Conservation (phyloP, 2,329 filamentous ascomycete species). For the Colletotrichum limetticola region DNA sequence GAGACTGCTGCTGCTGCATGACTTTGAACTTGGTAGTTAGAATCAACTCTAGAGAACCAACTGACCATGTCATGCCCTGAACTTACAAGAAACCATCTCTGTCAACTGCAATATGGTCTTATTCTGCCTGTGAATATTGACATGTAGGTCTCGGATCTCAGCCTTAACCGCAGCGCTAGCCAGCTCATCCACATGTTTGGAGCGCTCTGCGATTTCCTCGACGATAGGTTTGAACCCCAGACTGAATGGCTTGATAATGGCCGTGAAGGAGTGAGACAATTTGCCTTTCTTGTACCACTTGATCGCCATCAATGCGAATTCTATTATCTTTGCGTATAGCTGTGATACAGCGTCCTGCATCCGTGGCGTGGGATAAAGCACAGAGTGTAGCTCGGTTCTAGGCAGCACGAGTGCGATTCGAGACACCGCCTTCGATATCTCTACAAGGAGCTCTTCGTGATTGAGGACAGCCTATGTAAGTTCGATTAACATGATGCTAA, state of each 20-base stretch:
- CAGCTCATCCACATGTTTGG: neutral
- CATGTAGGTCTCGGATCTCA: neutral
- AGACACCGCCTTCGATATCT: constrained; percentile 2
- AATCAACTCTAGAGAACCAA: too few species aligned
- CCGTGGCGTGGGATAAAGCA: neutral
- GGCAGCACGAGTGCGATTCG: neutral
- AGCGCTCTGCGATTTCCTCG: neutral
- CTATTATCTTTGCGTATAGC: neutral
- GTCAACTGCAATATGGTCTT: neutral
- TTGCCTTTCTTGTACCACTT: neutral
- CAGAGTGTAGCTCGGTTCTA: neutral
- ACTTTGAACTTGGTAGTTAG: neutral
- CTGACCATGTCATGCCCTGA: too few species aligned
- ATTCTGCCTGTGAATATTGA: neutral
- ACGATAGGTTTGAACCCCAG: neutral
- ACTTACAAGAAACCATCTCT: constrained; percentile 6
- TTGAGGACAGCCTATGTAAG: neutral
- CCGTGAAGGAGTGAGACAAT: neutral
- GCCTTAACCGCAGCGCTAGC: neutral
- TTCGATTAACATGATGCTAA: neutral
- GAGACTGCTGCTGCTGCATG: neutral
- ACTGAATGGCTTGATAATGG: neutral
- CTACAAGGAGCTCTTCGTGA: neutral
- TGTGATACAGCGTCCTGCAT: neutral
- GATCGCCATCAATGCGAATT: neutral